A percentile compares a stretch with the other conserved stretches of the same genome.
Evolutionary conservation across 129 eudicot genomes (phyloP).

Genomic region (Dittrichia graveolens): DNA sequence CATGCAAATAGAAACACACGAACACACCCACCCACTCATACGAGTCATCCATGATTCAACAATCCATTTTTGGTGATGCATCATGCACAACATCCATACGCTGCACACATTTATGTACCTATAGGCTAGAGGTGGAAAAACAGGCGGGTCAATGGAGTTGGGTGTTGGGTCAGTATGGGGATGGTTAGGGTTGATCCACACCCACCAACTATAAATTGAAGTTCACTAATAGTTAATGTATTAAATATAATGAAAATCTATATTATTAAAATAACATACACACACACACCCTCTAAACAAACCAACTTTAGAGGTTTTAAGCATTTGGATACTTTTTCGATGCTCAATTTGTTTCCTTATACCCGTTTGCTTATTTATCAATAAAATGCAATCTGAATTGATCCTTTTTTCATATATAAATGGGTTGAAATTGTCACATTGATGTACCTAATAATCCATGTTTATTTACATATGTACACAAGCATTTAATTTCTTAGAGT

Average conservation of each 20-base stretch:
- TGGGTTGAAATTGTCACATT: conserved; percentile 13
- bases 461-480: not conserved
- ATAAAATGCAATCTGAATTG: conserved; percentile 6
- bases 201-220: conserved; percentile 5
- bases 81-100: not conserved
- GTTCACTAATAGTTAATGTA: not conserved
- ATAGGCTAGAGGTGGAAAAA: not conserved
- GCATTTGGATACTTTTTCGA: conserved; percentile 14
- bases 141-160: not conserved
- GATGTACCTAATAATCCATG: not conserved
- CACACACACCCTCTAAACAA: not conserved
- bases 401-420: conserved; percentile 1
- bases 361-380: not conserved
- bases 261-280: not conserved
- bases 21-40: not conserved
- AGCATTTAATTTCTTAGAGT: conserved; percentile 23
- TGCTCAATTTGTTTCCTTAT: not conserved
- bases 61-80: conserved; percentile 2
- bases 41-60: not conserved
- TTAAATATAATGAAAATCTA: not conserved
- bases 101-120: conserved; percentile 13
- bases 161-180: not conserved
- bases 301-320: not conserved
- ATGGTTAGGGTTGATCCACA: conserved; percentile 9
- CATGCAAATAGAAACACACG: not conserved